Evolutionary conservation across 805 yeast species (phyloP), one percentile per base, ranked within the genome.

Genomic region (Lipomyces orientalis): DNA sequence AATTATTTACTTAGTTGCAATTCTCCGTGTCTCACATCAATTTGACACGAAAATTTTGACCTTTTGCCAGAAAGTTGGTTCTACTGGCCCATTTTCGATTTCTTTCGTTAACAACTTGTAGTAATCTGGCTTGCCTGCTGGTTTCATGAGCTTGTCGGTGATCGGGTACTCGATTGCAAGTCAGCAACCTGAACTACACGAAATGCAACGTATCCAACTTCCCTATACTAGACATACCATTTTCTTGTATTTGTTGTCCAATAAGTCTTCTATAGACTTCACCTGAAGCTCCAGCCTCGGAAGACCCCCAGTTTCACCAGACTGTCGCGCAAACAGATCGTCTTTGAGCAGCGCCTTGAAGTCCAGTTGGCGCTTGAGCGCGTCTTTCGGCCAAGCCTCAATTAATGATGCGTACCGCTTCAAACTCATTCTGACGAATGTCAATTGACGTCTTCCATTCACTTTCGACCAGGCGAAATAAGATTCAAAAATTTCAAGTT

Each of bases 51-150:
- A 68, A 12, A 61, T 43, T 51, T 61, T 57, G 29, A 68, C 10
- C 55, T 58, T 62, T 10, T 59, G 37, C 71, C 68, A 65, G 33
- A 33, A n/a, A 39, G 67, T 51, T 2, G 67, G 69, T 49, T 58
- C 63, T n/a, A 19, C 43, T 22, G 66, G 68, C 14, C 71, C 71
- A 31, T 66, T 61, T 29, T 25, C 55, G 14, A 71, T 52, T 25
- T 73, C 73, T 12, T 61, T 31, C n/a, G 19, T 43, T 12, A 71
- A 55, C 19, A 43, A 35, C 14, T 43, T 61, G 63, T 73, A 73
- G 52, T 73, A 73, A 8, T 61, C 59, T 10, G 75, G 75, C 29
- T 73, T 69, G 39, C 74, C 69, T 14, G 63, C 66, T 1, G 75
- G 75, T 49, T 61, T 55, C 65, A 73, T 46, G 4, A 69, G 51